Percentiles rank a stretch among this genome's conserved stretches.
Conservation (phyloP, 495 filamentous ascomycete species). For the Viridothelium virens region DNA sequence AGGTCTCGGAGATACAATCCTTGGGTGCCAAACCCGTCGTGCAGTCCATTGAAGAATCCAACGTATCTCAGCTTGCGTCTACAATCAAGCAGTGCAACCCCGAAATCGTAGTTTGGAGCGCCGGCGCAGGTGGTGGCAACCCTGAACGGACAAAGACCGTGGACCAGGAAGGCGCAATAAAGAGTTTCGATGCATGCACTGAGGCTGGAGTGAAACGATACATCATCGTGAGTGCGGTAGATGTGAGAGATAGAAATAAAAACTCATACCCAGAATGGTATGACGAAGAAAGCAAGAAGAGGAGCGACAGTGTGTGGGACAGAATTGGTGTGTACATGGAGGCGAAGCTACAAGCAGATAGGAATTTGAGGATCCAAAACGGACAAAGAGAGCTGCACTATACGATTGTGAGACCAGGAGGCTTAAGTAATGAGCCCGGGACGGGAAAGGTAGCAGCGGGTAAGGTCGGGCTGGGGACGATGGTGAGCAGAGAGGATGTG, state of each 20-base stretch:
- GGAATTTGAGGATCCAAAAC: conserved; percentile 30
- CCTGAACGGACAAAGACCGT: conserved; percentile 29
- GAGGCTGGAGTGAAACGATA: conserved; percentile 31
- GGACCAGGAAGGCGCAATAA: conserved; percentile 33
- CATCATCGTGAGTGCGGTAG: conserved; percentile 32
- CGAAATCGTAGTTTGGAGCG: conserved; percentile 28
- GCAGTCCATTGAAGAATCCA: conserved; percentile 32
- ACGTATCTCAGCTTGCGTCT: conserved; percentile 25
- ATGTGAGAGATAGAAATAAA: conserved; percentile 30
- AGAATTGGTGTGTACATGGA: conserved; percentile 29
- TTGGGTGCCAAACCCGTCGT: conserved; percentile 34
- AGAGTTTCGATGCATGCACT: conserved; percentile 32
- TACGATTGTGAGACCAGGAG: conserved; percentile 34
- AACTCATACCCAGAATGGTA: conserved; percentile 33
- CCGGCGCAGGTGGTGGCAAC: conserved; percentile 31
- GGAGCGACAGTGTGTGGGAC: conserved; percentile 26
- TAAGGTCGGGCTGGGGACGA: conserved; percentile 21
- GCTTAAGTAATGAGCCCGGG: conserved; percentile 23
- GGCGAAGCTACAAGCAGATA: conserved; percentile 32
- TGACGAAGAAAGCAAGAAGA: conserved; percentile 26
- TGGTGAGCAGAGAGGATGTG: conserved; percentile 32
- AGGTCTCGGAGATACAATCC: conserved; percentile 24
- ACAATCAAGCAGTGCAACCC: conserved; percentile 24
- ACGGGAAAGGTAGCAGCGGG: conserved; percentile 31
- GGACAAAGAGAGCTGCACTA: conserved; percentile 27